Evolutionary conservation across 805 yeast genomes (phyloP).

Genomic region (Groenewaldozyma salmanticensis): DNA sequence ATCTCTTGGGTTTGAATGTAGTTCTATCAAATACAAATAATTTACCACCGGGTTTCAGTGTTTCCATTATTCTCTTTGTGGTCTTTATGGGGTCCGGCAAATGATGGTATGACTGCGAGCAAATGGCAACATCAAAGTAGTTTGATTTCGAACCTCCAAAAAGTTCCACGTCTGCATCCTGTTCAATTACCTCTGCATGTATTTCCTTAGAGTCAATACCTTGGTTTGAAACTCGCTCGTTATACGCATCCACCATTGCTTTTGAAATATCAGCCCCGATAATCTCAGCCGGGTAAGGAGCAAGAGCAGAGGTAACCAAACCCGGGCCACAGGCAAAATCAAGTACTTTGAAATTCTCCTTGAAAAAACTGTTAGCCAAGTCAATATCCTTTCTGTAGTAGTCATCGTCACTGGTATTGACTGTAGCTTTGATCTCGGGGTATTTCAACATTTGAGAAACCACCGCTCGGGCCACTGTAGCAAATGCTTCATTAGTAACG

Average conservation of each 20-base stretch:
- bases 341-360: conserved; percentile 8
- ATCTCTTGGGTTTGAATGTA: conserved; percentile 2
- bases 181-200: conserved; percentile 13
- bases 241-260: conserved; percentile 16
- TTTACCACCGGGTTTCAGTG: conserved; percentile 15
- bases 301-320: conserved; percentile 13
- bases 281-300: conserved; percentile 13
- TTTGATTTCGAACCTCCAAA: neutral
- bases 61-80: conserved; percentile 8
- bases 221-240: conserved; percentile 14
- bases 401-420: neutral
- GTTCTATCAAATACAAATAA: conserved; percentile 12
- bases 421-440: neutral
- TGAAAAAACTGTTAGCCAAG: neutral
- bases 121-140: conserved; percentile 19
- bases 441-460: neutral
- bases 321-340: conserved; percentile 24
- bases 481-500: neutral
- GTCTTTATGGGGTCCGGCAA: conserved; percentile 12
- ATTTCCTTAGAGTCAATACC: conserved; percentile 16
- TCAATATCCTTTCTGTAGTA: neutral
- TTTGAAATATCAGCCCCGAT: conserved; percentile 21
- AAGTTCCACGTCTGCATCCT: conserved; percentile 6
- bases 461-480: neutral
- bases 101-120: conserved; percentile 21